Conservation (phyloP, 1,284 basidiomycete species). For the Waitea zeae region DNA sequence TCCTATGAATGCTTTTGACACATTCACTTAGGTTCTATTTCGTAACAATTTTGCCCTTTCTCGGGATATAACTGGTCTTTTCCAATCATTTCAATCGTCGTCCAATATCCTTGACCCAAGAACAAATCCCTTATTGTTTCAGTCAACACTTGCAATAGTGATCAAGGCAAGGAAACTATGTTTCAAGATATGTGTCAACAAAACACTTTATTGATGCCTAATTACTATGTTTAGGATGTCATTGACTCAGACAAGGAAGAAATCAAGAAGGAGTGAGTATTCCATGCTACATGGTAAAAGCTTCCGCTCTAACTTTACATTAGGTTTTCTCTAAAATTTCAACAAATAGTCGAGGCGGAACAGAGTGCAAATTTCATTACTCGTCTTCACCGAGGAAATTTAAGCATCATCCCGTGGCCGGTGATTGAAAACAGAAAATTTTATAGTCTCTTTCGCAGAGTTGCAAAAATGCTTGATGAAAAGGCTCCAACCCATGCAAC, state of each 20-base stretch:
- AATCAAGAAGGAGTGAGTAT: slow-evolving; percentile 33
- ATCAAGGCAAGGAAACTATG: slow-evolving; percentile 32
- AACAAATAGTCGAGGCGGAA: slow-evolving; percentile 37
- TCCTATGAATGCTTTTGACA: not conserved
- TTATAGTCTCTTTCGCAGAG: slow-evolving; percentile 27
- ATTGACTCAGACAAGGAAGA: slow-evolving; percentile 36
- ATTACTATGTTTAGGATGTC: slow-evolving; percentile 30
- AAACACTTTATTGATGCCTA: not conserved
- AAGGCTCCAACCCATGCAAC: slow-evolving; percentile 28
- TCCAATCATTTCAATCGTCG: slow-evolving; percentile 48
- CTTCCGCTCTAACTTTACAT: slow-evolving; percentile 1
- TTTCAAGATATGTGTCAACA: no score
- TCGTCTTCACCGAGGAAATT: slow-evolving; percentile 29
- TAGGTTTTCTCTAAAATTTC: slow-evolving; percentile 36
- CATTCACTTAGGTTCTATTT: slow-evolving; percentile 50
- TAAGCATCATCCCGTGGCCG: slow-evolving; percentile 47
- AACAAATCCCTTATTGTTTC: slow-evolving; percentile 38
- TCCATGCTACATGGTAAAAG: not conserved
- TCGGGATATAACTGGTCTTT: slow-evolving; percentile 38
- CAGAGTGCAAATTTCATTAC: slow-evolving; percentile 46
- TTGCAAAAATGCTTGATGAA: slow-evolving; percentile 27
- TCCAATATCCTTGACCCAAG: slow-evolving; percentile 37
- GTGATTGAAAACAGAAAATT: slow-evolving; percentile 44
- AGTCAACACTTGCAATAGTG: slow-evolving; percentile 39
- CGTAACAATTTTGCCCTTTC: slow-evolving; percentile 47